Evolutionary conservation across 2,329 filamentous ascomycete species (phyloP), one percentile per base, ranked within the genome.

Genomic region (Penicillium corylophilum): DNA sequence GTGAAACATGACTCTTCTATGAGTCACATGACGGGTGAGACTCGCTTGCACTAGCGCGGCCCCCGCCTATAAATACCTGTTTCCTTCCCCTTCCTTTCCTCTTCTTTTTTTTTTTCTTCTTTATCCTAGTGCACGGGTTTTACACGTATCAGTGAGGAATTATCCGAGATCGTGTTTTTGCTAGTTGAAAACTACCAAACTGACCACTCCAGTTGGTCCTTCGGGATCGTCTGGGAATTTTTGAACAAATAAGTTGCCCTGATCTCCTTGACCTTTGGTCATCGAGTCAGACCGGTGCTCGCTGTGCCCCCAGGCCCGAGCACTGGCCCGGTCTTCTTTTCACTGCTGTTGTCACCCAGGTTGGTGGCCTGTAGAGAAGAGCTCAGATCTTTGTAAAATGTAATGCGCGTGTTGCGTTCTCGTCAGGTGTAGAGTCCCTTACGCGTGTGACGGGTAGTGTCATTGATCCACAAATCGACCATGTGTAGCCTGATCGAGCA

Each of bases 141-240:
- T 87, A 89, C 82, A 85, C 82, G 82, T 86, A 83, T 83, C 85
- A 87, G 85, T 90, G 87, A 90, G 84, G 87, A 89, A 86, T 85
- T 82, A 85, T 90, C 88, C 84, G 88, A 90, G 86, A 84, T 83
- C 82, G 82, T 82, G 81, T 89, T 89, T 88, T 89, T 90, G 87
- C 87, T 90, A 88, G 86, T 89, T 89, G 86, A 88, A 88, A 89
- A 88, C 86, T 89, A 88, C 79, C 77, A 70, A 80, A 79, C 80
- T 88, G 87, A 89, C 87, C 80, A 80, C 87, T 91, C 79, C 79
- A 80, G 76, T 81, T 82, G 83, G 85, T 81, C 82, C 35, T 80
- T 78, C 77, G 79, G 81, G 79, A 81, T 82, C 82, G 76, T 16
- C 77, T 81, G 80, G 86, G 87, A 90, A 90, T 90, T 86, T 90